These are phyloP conservation scores for Bromus sterilis DNA, from an alignment of 176 grass and related monocot species.

Conservation along the genomic window DNA sequence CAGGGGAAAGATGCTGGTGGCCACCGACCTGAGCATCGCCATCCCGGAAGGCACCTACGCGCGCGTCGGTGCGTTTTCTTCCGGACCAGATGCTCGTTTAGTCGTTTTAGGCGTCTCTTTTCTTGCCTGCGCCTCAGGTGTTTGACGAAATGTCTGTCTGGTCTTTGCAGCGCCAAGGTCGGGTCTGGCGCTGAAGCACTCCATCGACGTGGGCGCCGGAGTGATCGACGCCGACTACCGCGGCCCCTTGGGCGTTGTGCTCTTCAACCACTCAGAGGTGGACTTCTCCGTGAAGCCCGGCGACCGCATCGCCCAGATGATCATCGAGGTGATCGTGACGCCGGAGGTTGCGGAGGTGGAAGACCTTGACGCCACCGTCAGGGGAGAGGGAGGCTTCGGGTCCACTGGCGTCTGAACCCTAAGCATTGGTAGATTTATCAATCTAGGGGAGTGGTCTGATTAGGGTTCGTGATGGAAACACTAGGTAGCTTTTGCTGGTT, in stretches of 20 bases:
- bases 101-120: background rate
- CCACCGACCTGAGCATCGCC: conserved; percentile 73
- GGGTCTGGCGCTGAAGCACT: conserved; percentile 71
- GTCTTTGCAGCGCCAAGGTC: conserved; percentile 52
- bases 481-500: background rate
- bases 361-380: conserved; percentile 67
- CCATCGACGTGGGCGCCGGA: conserved; percentile 84
- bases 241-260: conserved; percentile 62
- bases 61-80: too few relatives aligned
- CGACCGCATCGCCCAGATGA: conserved; percentile 70
- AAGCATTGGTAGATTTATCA: background rate
- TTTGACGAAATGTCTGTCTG: conserved; percentile 15
- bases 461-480: background rate
- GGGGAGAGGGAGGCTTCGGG: conserved; percentile 77
- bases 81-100: rapidly evolving
- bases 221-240: conserved; percentile 90
- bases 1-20: conserved; percentile 69
- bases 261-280: conserved; percentile 86
- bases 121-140: background rate
- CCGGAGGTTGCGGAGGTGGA: conserved; percentile 72
- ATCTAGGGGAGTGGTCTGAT: background rate
- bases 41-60: conserved; percentile 89
- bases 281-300: conserved; percentile 69
- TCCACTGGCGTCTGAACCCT: conserved; percentile 58
- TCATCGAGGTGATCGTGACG: conserved; percentile 56